Evolutionary conservation across 2,329 filamentous ascomycete species (phyloP), one percentile per base, ranked within the genome.

Genomic region (Dactylonectria macrodidyma): DNA sequence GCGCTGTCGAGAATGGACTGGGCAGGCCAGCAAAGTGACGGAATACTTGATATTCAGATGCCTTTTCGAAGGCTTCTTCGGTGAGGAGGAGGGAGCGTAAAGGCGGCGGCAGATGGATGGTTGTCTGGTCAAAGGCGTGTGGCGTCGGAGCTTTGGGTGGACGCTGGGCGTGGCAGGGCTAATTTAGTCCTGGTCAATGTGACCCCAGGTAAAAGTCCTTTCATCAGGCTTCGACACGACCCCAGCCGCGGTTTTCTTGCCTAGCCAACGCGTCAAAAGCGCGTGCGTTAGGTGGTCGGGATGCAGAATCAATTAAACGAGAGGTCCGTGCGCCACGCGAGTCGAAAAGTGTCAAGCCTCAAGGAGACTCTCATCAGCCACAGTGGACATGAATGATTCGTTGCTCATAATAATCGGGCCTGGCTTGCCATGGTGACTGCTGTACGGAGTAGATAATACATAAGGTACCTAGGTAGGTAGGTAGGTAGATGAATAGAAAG

Each of bases 241-340:
- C 58, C 48, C 52, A 55, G 70, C 62, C 73, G 66, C 74, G 71
- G 63, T 70, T 68, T 68, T 54, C 46, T 73, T 70, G 69, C 65
- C 71, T 48, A 55, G 71, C 61, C 66, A 75, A 75, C 73, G 73
- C 73, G 72, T 66, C 65, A 52, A 56, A 56, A 60, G 65, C 54
- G 62, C 73, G 72, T 64, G 73, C 65, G 65, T 56, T 59, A 55
- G 62, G 56, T 59, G 62, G 70, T 67, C 63, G 38, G 66, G 26
- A n/a, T 58, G 58, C 65, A 48, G 62, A 68, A 73, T 75, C 74
- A 76, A 76, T 76, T 76, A 76, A 76, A 73, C 33, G 41, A 46
- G 22, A 16, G 71, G 72, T 59, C 72, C 63, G 72, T 76, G 73
- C 72, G 19, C 47, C 16, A 3, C 50, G 24, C 59, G 55, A 26